These are phyloP conservation scores for Yarrowia alimentaria DNA, from an alignment of 805 yeast genomes.

Conservation along the genomic window DNA sequence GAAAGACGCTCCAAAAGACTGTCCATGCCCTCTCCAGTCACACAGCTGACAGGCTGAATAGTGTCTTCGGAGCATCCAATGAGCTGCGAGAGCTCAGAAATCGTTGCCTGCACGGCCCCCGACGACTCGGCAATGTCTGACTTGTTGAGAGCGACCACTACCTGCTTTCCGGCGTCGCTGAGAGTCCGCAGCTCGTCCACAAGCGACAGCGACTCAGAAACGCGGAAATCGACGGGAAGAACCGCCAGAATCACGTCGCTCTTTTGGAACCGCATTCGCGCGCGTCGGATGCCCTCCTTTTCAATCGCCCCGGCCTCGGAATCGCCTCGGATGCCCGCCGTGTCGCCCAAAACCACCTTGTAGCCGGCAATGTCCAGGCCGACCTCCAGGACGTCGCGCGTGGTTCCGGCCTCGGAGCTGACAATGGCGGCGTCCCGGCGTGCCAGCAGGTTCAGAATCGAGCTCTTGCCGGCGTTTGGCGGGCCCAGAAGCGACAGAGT, in stretches of 20 bases:
- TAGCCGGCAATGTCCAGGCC: constrained; percentile 79
- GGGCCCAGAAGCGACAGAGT: constrained; percentile 76
- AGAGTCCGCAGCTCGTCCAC: too few species aligned
- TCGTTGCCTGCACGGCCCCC: background rate
- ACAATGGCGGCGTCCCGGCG: constrained; percentile 85
- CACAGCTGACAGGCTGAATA: constrained; percentile 56
- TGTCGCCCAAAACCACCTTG: constrained; percentile 81
- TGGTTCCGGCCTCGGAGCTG: constrained; percentile 88
- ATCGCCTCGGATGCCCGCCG: constrained; percentile 75
- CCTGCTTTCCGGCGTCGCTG: too few species aligned
- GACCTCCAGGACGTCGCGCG: constrained; percentile 82
- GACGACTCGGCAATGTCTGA: constrained; percentile 32
- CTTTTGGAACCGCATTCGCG: constrained; percentile 54
- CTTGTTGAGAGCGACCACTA: constrained; percentile 41
- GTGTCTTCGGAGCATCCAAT: constrained; percentile 29
- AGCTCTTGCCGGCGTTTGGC: constrained; percentile 95
- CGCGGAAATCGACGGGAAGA: constrained; percentile 36
- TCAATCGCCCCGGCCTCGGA: constrained; percentile 48
- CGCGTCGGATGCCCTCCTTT: constrained; percentile 75
- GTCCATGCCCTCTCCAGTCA: constrained; percentile 54
- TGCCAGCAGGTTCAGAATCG: constrained; percentile 72
- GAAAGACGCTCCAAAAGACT: constrained; percentile 47
- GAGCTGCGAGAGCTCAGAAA: too few species aligned
- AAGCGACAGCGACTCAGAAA: too few species aligned
- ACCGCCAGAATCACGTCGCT: constrained; percentile 74